Evolutionary conservation across 1,284 basidiomycete species (phyloP).

Genomic region (Neonothopanus nambi): DNA sequence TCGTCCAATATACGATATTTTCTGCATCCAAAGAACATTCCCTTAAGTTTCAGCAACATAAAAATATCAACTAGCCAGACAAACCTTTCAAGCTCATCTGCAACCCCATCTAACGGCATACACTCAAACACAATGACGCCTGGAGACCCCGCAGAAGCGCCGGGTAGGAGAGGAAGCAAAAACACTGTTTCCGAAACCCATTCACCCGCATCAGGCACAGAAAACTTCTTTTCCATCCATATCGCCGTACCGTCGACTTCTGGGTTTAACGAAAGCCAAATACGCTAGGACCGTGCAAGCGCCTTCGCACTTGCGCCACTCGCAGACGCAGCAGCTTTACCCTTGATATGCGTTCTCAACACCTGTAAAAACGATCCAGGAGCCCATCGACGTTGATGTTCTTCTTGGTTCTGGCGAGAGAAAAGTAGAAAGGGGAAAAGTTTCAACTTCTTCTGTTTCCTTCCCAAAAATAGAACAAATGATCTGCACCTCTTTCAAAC

Average conservation of each 20-base stretch:
- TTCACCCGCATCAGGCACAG: constrained; percentile 58
- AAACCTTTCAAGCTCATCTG: constrained; percentile 67
- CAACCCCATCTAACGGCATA: constrained; percentile 58
- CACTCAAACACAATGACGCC: constrained; percentile 72
- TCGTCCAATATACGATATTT: constrained; percentile 74
- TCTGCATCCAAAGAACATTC: constrained; percentile 32
- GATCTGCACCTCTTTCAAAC: constrained; percentile 63
- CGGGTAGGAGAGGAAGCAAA: constrained; percentile 45
- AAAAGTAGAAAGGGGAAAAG: not conserved
- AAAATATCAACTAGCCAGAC: constrained; percentile 16
- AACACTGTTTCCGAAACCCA: constrained; percentile 56
- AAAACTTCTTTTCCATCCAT: constrained; percentile 74
- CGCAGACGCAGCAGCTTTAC: constrained; percentile 15
- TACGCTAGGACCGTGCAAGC: constrained; percentile 41
- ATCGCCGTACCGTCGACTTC: constrained; percentile 73
- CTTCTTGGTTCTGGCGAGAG: constrained; percentile 60
- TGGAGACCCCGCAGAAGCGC: constrained; percentile 42
- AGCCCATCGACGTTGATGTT: constrained; percentile 69
- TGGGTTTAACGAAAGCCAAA: constrained; percentile 73
- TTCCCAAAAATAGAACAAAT: constrained; percentile 19
- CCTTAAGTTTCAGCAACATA: constrained; percentile 1
- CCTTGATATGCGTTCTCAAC: constrained; percentile 42
- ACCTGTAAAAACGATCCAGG: constrained; percentile 62
- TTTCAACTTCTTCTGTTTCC: constrained; percentile 8
- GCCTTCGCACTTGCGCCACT: constrained; percentile 19